phyloP scores from a whole-genome alignment of 2,329 filamentous ascomycete species.

The Ophiostoma angusticollis region DNA sequence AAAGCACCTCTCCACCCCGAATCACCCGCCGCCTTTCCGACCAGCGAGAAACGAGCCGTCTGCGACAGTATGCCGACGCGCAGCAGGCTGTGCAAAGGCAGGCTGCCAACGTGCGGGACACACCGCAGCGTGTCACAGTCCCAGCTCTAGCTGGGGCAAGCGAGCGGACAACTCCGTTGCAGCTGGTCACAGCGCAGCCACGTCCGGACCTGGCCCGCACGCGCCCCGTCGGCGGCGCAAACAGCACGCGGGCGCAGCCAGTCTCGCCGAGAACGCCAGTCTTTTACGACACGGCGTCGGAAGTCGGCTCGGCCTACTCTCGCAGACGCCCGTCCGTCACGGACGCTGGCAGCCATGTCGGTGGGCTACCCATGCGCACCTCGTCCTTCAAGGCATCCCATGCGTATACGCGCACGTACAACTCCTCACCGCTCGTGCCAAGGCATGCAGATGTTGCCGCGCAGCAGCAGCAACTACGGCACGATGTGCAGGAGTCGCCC shows the following conservation, averaged over 20 bases:
- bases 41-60: slow-evolving; percentile 35
- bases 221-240: slow-evolving; percentile 3
- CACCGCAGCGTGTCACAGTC: slow-evolving; percentile 34
- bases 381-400: slow-evolving; percentile 31
- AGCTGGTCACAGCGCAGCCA: slow-evolving; percentile 1
- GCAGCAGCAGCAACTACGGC: slow-evolving; percentile 17
- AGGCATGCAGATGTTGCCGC: slow-evolving; percentile 28
- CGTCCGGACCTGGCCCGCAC: slow-evolving; percentile 8
- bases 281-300: slow-evolving; percentile 31
- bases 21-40: slow-evolving; percentile 43
- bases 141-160: slow-evolving; percentile 24
- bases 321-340: slow-evolving; percentile 34
- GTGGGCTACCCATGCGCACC: slow-evolving; percentile 28
- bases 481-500: slow-evolving; percentile 19
- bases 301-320: slow-evolving; percentile 18
- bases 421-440: slow-evolving; percentile 47
- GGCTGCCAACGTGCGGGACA: slow-evolving; percentile 22
- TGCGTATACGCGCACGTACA: slow-evolving; percentile 34
- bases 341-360: slow-evolving; percentile 27
- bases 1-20: slow-evolving; percentile 37
- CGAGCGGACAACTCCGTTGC: slow-evolving; percentile 29
- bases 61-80: slow-evolving; percentile 28
- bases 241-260: slow-evolving; percentile 28
- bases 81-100: slow-evolving; percentile 27
- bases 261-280: slow-evolving; percentile 36